A percentile compares a stretch with the other conserved stretches of the same genome.
phyloP scores from a whole-genome alignment of 1,284 basidiomycete species.

The Puccinia polysora region DNA sequence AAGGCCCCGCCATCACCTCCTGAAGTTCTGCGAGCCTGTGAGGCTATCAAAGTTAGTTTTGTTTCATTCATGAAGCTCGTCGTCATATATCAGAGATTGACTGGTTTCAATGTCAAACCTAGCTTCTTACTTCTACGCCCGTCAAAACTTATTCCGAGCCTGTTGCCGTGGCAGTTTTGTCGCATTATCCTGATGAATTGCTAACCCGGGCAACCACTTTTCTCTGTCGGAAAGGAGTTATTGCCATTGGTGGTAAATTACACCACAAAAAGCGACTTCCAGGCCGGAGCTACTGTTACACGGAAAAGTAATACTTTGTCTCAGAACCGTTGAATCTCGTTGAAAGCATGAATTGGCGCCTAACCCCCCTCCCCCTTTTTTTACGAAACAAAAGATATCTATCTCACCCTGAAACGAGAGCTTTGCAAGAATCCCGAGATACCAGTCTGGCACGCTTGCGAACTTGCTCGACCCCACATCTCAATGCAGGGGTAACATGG shows the following conservation, averaged over 20 bases:
- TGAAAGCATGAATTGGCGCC: neutral
- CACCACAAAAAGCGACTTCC: conserved; percentile 37
- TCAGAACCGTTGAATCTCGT: neutral
- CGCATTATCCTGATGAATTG: conserved; percentile 22
- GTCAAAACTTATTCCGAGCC: conserved; percentile 35
- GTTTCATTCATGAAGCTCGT: neutral
- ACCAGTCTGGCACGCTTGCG: neutral
- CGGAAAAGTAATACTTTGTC: conserved; percentile 35
- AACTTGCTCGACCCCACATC: neutral
- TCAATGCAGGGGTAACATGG: conserved; percentile 12
- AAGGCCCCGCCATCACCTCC: conserved; percentile 1
- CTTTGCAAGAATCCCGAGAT: conserved; percentile 1
- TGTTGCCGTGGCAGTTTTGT: conserved; percentile 28
- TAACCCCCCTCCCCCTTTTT: neutral
- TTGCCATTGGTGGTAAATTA: conserved; percentile 25
- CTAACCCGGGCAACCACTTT: conserved; percentile 22
- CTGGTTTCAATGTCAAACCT: neutral
- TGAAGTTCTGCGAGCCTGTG: conserved; percentile 23
- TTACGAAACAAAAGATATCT: conserved; percentile 15
- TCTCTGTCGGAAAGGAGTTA: conserved; percentile 26
- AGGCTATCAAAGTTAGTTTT: conserved; percentile 38
- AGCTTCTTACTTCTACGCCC: conserved; percentile 42
- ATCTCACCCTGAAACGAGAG: conserved; percentile 22
- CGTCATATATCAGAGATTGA: neutral
- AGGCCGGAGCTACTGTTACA: conserved; percentile 41